Conservation (phyloP, 106 monocot species). For the Dactylorhiza incarnata region DNA sequence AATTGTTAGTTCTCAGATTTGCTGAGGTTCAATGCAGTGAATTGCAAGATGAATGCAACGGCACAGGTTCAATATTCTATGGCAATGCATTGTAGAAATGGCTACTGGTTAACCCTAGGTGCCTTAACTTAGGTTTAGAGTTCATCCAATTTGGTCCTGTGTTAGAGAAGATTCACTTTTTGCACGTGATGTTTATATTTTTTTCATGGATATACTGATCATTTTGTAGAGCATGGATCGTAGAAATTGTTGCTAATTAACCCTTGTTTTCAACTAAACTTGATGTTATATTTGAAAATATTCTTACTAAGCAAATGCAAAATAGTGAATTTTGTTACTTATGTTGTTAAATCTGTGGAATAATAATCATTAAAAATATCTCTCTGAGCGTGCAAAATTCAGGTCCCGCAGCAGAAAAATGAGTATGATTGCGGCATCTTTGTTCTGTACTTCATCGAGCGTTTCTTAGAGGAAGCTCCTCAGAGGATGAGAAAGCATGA, state of each 20-base stretch:
- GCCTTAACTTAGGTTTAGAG: no score
- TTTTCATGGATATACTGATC: no score
- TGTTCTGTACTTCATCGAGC: conserved; percentile 49
- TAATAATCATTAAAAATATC: background rate
- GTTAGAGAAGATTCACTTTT: no score
- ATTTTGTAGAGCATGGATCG: no score
- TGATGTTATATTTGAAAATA: background rate
- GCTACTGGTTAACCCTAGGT: no score
- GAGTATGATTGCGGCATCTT: conserved; percentile 54
- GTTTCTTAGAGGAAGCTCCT: conserved; percentile 48
- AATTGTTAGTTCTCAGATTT: background rate
- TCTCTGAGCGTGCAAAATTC: background rate
- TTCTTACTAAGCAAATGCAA: background rate
- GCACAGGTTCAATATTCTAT: background rate
- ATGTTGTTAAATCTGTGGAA: background rate
- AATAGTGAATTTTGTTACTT: background rate
- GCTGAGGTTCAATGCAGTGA: background rate
- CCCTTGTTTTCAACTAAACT: background rate
- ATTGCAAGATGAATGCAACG: background rate
- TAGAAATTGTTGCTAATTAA: no score
- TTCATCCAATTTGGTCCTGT: no score
- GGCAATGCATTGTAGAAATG: no score
- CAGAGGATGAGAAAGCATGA: conserved; percentile 32
- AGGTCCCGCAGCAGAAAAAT: conserved; percentile 53
- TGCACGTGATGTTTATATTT: no score